Evolutionary conservation across 768 basidiomycete genomes (phyloP).

Genomic region (Panus rudis): DNA sequence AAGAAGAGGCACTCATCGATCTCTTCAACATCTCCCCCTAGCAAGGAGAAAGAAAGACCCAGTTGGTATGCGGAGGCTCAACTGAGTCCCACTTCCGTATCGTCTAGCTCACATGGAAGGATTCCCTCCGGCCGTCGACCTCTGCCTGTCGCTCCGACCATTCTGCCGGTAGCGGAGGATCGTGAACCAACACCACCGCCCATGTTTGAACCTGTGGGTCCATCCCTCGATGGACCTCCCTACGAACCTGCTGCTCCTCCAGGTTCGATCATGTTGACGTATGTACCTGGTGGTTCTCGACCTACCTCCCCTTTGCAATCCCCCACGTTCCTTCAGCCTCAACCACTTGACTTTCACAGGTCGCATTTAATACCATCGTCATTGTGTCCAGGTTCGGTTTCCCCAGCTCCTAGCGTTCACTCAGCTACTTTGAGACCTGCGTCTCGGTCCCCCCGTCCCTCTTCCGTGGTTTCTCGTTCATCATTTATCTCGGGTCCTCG

Average conservation of each 20-base stretch:
- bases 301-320: slow-evolving; percentile 11
- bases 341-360: not conserved
- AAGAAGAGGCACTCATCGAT: no score
- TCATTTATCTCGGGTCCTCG: slow-evolving; percentile 7
- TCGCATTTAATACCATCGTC: not conserved
- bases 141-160: no score
- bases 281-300: slow-evolving; percentile 15
- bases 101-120: no score
- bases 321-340: slow-evolving; percentile 1
- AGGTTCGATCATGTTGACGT: slow-evolving; percentile 15
- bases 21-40: slow-evolving; percentile 3
- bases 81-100: no score
- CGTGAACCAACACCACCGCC: slow-evolving; percentile 28
- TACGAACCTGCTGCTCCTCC: slow-evolving; percentile 17
- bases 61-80: slow-evolving; percentile 25
- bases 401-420: not conserved
- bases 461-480: not conserved
- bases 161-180: no score
- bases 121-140: no score
- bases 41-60: slow-evolving; percentile 21
- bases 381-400: not conserved
- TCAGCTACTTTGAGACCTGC: not conserved
- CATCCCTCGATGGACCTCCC: slow-evolving; percentile 32
- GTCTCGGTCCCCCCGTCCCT: not conserved
- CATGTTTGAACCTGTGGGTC: slow-evolving; percentile 30